A percentile compares a stretch with the other conserved stretches of the same genome.
These are phyloP conservation scores for Mucor plumbeus DNA, from an alignment of 371 early-diverging fungal genomes.

Conservation along the genomic window DNA sequence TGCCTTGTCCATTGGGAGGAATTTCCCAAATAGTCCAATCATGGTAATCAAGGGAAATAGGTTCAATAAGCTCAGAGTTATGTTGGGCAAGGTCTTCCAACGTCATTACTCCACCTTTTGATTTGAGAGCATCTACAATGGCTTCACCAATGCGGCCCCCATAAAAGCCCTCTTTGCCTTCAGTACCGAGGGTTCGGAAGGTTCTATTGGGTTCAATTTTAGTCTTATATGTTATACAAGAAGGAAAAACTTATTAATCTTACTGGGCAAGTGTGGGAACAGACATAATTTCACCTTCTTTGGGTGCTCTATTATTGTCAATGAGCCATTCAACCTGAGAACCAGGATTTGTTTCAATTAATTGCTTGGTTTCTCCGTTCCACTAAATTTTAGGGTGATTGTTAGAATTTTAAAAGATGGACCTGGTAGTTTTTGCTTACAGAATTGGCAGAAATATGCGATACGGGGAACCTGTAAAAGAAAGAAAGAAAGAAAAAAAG, in stretches of 20 bases:
- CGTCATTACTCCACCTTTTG: slow-evolving; percentile 76
- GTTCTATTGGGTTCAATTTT: slow-evolving; percentile 44
- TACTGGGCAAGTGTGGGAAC: slow-evolving; percentile 67
- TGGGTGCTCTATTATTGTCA: slow-evolving; percentile 63
- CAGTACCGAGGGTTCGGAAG: slow-evolving; percentile 60
- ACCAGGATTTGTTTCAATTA: slow-evolving; percentile 55
- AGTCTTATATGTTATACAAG: neutral
- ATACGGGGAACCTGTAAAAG: slow-evolving; percentile 49
- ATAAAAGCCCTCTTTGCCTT: slow-evolving; percentile 83
- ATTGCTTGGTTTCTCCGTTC: slow-evolving; percentile 49
- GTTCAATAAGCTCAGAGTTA: slow-evolving; percentile 58
- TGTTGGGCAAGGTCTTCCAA: slow-evolving; percentile 77
- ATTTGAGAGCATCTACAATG: slow-evolving; percentile 67
- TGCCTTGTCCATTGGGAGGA: slow-evolving; percentile 83
- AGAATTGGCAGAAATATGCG: slow-evolving; percentile 34
- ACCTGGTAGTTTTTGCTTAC: slow-evolving; percentile 17
- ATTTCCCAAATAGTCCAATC: slow-evolving; percentile 73
- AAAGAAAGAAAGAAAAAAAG: too few relatives aligned
- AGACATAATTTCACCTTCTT: slow-evolving; percentile 69
- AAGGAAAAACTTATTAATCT: neutral
- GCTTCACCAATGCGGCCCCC: slow-evolving; percentile 76
- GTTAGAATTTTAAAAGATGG: neutral
- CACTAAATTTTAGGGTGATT: slow-evolving; percentile 48
- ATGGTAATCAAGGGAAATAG: slow-evolving; percentile 72
- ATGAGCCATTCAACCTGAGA: slow-evolving; percentile 58